Base-by-base conservation (phyloP, 345 rosid species). In the Aurinia saxatilis region DNA sequence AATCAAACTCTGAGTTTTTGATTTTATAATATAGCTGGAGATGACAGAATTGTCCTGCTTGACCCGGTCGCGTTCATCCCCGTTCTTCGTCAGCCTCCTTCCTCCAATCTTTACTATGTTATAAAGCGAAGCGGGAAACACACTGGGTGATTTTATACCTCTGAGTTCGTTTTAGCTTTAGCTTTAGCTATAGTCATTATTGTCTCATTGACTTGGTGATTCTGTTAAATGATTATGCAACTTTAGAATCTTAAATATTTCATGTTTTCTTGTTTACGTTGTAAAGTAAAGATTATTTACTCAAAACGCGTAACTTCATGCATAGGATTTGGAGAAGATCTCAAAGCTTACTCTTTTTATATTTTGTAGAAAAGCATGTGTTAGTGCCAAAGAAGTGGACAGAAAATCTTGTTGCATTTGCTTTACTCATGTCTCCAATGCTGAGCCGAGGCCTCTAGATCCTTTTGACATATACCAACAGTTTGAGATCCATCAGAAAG, bases 81-180 rank as follows among this genome's bases (percentile, higher is more conserved):
- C 0, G 90, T 76, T 72, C 67, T 82, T 21, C 50, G 76, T 69
- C 80, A 70, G 33, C 86, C 90, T 4, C 48, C 79, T 41, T 80
- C 86, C 4, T 74, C 84, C 38, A 84, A 79, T 72, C 80, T 42
- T 36, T 80, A 77, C 47, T 78, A 80, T 16, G 73, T 73, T 12
- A 56, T 77, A 57, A 38, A 66, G 23, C 69, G 70, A 8, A 15
- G 57, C 0, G 81, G 81, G 42, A 80, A 65, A 40, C 71, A 74
- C 35, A 34, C 72, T 29, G 78, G 83, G 80, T 75, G 25, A 21
- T 21, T 21, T 2, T 21, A 2, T 21, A 21, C 4, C 25, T 21
- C n/a, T 21, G 4, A 21, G 2, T 21, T 21, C 4, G 25, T 21
- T 21, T 21, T 21, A 21, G 25, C n/a, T n/a, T n/a, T n/a, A n/a